Evolutionary conservation across 371 early-diverging fungal species (phyloP).

Genomic region (Mortierella sp.): DNA sequence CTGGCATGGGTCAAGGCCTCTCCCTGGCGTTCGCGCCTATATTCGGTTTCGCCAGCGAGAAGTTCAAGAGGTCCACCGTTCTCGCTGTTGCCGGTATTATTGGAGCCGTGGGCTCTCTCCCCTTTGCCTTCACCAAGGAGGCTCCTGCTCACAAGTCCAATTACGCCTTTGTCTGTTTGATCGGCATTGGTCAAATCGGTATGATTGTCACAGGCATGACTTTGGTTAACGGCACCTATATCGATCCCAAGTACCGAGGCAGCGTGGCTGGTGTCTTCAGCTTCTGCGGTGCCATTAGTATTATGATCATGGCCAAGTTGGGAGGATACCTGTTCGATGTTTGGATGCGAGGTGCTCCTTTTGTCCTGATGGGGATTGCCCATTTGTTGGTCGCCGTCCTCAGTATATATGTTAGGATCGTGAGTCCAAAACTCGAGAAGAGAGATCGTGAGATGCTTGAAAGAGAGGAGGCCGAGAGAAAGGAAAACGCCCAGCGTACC

Average conservation of each 20-base stretch:
- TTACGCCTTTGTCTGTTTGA: constrained; percentile 63
- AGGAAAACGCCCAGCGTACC: neutral
- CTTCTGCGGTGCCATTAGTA: constrained; percentile 74
- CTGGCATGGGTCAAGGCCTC: constrained; percentile 77
- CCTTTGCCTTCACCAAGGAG: constrained; percentile 62
- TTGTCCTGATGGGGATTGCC: constrained; percentile 56
- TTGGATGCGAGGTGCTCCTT: constrained; percentile 59
- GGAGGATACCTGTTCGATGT: constrained; percentile 61
- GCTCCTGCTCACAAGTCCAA: constrained; percentile 66
- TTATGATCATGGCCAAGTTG: constrained; percentile 59
- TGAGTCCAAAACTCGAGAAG: constrained; percentile 35
- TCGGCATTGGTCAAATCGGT: constrained; percentile 81
- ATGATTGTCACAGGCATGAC: constrained; percentile 79
- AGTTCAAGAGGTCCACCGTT: constrained; percentile 59
- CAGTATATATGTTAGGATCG: constrained; percentile 36
- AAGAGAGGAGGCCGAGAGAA: neutral
- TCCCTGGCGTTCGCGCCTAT: constrained; percentile 77
- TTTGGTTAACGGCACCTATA: constrained; percentile 64
- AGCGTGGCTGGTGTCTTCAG: constrained; percentile 76
- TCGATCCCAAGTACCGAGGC: constrained; percentile 68
- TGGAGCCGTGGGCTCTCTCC: constrained; percentile 69
- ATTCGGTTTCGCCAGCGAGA: constrained; percentile 64
- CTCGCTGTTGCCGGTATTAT: constrained; percentile 64
- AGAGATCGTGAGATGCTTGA: constrained; percentile 8
- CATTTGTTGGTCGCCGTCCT: constrained; percentile 42